Percentiles rank a stretch among this genome's conserved stretches.
Conservation (phyloP, 140 eudicot genomes). For the Ambrosia hybrid region DNA sequence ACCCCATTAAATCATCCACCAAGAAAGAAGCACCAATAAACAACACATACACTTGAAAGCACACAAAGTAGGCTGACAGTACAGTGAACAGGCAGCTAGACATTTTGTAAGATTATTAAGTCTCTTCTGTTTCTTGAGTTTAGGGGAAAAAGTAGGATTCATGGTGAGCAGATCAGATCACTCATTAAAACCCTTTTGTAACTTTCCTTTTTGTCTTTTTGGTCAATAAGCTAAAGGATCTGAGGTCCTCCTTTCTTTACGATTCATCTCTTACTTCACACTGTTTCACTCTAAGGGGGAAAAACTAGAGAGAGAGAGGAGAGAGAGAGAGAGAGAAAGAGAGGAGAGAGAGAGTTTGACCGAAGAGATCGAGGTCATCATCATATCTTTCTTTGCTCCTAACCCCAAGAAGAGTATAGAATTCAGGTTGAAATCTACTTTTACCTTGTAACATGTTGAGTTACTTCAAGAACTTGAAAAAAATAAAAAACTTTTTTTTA, state of each 20-base stretch:
- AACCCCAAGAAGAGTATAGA: constrained; percentile 39
- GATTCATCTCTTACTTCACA: constrained; percentile 37
- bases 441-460: not conserved
- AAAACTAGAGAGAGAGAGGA: constrained; percentile 3
- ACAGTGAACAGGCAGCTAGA: constrained; percentile 40
- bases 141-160: constrained; percentile 23
- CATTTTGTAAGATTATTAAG: constrained; percentile 34
- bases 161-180: constrained; percentile 24
- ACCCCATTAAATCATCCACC: constrained; percentile 30
- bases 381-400: constrained; percentile 34
- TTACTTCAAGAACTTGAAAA: not conserved
- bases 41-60: constrained; percentile 33
- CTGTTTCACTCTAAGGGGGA: constrained; percentile 33
- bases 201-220: constrained; percentile 43
- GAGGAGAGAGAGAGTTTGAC: constrained; percentile 38
- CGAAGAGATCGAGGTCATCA: constrained; percentile 39
- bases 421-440: constrained; percentile 33
- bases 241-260: constrained; percentile 31
- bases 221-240: constrained; percentile 25
- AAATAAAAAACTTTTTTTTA: not conserved
- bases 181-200: constrained; percentile 42
- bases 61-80: constrained; percentile 42
- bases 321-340: constrained; percentile 5
- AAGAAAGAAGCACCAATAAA: constrained; percentile 25
- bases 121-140: constrained; percentile 40